A percentile compares a stretch with the other conserved stretches of the same genome.
These are phyloP conservation scores for Raddia guianensis DNA, from an alignment of 176 grass and related monocot species.

Conservation along the genomic window DNA sequence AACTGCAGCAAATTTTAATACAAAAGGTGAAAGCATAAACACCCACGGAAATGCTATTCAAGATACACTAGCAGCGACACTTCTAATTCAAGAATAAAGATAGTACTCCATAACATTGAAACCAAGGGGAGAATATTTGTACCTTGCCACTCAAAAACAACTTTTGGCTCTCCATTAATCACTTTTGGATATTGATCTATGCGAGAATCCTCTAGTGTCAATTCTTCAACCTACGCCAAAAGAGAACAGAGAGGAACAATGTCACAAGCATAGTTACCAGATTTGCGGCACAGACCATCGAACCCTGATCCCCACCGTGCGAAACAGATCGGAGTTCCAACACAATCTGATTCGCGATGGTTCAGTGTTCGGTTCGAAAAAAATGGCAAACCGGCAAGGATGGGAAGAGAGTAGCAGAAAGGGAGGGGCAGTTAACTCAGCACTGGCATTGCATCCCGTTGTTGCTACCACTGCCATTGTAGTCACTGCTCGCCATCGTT, in stretches of 20 bases:
- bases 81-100: neutral
- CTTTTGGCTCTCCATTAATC: slow-evolving; percentile 87
- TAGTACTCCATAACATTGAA: neutral
- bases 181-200: slow-evolving; percentile 91
- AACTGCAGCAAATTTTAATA: neutral
- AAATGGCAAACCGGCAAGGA: too few relatives aligned
- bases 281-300: too few relatives aligned
- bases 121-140: slow-evolving; percentile 9
- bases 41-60: neutral
- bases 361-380: too few relatives aligned
- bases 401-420: too few relatives aligned
- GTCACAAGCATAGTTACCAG: too few relatives aligned
- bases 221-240: slow-evolving; percentile 78
- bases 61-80: neutral
- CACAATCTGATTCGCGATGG: too few relatives aligned
- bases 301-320: too few relatives aligned
- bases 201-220: slow-evolving; percentile 85
- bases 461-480: too few relatives aligned
- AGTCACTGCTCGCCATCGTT: too few relatives aligned
- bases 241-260: slow-evolving; percentile 18
- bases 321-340: too few relatives aligned
- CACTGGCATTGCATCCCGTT: too few relatives aligned
- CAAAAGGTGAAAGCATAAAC: neutral
- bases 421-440: too few relatives aligned
- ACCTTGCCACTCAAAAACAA: slow-evolving; percentile 97